phyloP scores from a whole-genome alignment of 768 basidiomycete genomes.

The Filobasidium floriforme region DNA sequence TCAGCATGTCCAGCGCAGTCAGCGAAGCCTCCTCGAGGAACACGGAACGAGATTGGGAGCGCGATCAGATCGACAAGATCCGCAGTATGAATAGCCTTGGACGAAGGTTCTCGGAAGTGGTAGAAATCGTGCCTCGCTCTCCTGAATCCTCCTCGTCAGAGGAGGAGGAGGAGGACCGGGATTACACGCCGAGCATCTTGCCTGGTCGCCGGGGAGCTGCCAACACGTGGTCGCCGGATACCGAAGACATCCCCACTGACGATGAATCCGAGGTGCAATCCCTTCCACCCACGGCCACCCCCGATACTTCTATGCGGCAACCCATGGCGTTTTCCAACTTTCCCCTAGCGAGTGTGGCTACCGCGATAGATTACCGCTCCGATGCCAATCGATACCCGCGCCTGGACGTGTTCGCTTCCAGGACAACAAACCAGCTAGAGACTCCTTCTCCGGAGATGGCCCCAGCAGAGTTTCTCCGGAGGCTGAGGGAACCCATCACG shows the following conservation, averaged over 20 bases:
- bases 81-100: constrained; percentile 30
- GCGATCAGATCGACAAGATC: constrained; percentile 14
- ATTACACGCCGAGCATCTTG: constrained; percentile 7
- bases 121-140: constrained; percentile 29
- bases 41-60: neutral
- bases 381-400: neutral
- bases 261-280: constrained; percentile 36
- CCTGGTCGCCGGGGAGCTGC: constrained; percentile 4
- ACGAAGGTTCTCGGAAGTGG: constrained; percentile 36
- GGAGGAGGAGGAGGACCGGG: constrained; percentile 4
- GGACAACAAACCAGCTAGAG: neutral
- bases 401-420: constrained; percentile 3
- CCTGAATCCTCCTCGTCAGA: constrained; percentile 25
- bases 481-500: neutral
- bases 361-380: neutral
- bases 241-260: constrained; percentile 19
- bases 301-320: constrained; percentile 9
- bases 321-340: constrained; percentile 1
- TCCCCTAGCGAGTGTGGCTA: neutral
- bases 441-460: neutral
- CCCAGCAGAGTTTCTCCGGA: neutral
- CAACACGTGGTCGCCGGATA: constrained; percentile 32
- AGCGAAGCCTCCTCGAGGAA: neutral
- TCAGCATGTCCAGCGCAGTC: neutral
- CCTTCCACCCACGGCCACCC: constrained; percentile 31